phyloP scores from a whole-genome alignment of 176 grass and related monocot species.

The Urochloa ruziziensis region DNA sequence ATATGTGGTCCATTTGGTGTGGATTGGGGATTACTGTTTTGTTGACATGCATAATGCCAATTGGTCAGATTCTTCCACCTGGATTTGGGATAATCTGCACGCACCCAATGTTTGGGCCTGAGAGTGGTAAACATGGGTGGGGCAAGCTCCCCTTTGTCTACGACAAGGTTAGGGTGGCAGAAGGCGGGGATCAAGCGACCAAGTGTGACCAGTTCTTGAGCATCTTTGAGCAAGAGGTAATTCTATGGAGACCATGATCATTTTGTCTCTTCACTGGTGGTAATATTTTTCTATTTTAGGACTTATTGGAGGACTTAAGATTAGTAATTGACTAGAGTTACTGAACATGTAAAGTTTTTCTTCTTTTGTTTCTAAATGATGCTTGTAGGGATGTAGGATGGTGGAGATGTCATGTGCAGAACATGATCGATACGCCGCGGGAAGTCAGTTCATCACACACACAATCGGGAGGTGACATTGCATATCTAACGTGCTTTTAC shows the following conservation, averaged over 20 bases:
- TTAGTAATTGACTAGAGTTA: not conserved
- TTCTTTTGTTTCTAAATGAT: not conserved
- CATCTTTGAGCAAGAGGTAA: conserved; percentile 66
- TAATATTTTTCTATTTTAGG: not conserved
- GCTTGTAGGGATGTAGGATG: conserved; percentile 64
- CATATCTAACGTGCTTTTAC: not conserved
- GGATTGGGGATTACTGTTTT: not conserved
- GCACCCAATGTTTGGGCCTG: conserved; percentile 71
- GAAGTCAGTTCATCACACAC: conserved; percentile 75
- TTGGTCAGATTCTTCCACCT: conserved; percentile 48
- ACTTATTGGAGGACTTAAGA: no score
- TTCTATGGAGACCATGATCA: not conserved
- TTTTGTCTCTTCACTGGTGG: not conserved
- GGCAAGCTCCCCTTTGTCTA: conserved; percentile 51
- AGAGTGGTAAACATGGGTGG: conserved; percentile 74
- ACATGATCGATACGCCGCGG: conserved; percentile 55
- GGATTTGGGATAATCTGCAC: conserved; percentile 63
- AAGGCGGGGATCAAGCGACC: conserved; percentile 29
- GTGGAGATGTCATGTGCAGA: conserved; percentile 65
- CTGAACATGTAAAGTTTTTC: not conserved
- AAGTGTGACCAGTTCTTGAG: conserved; percentile 61
- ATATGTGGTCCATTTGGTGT: not conserved
- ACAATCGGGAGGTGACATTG: conserved; percentile 63
- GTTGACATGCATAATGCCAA: not conserved
- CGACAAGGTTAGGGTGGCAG: conserved; percentile 57